Base-by-base conservation (phyloP, 108 stramenopile species). In the Aurantiochytrium sp. region DNA sequence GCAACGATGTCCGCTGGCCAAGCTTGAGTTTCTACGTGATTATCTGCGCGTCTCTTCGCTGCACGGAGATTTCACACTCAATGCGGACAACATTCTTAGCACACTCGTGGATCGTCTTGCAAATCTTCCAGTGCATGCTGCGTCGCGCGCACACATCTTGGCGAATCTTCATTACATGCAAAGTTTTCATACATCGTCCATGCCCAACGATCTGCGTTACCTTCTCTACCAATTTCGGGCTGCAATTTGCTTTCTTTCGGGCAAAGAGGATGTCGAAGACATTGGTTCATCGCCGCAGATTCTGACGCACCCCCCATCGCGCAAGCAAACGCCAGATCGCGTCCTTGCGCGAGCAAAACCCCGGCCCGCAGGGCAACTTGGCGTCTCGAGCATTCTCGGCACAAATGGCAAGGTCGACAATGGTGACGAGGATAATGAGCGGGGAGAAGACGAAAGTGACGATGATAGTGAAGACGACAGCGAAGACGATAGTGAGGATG, bases 141-240 rank as follows among this genome's bases (percentile, higher is more conserved):
- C 51, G 51, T 8, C 49, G 45, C 49, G 25, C 16, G 76, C 28
- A 12, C 49, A 35, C 49, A 16, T 83, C 16, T 6, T 83, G 76
- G 76, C 76, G n/a, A 83, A 83, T 53, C 25, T 83, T 23, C 76
- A 83, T 43, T 83, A 83, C 76, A 83, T 83, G 45, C 76, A 53
- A 45, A 53, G 18, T 2, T 83, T 83, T 35, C 51, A 53, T 35
- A 28, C 51, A 23, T 53, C 49, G 49, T 4, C 76, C 51, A 53
- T 53, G 14, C 76, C 76, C 6, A 83, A 83, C 49, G 51, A 83
- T 28, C 76, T 83, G 10, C 76, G 2, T 45, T 83, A 83, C 28
- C 76, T 83, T 47, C 12, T 53, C 1, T 83, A 53, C 28, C 76
- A 83, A 23, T 83, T 83, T 35, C 76, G 51, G 6, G 76, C 76